Evolutionary conservation across 2,329 filamentous ascomycete genomes (phyloP), one percentile per base, ranked within the genome.

Genomic region (Trichoderma semiorbis): DNA sequence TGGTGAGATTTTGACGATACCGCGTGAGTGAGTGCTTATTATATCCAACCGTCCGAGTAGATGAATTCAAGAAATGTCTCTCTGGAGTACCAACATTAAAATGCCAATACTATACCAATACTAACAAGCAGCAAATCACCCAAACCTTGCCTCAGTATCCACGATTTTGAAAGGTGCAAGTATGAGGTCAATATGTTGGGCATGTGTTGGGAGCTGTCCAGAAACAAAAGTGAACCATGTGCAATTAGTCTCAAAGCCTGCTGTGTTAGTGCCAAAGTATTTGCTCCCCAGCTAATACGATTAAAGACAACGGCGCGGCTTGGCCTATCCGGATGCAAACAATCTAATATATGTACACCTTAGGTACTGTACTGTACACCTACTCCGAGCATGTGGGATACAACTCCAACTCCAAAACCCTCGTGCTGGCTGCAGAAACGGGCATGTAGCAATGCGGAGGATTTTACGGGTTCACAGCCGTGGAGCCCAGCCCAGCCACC

Each of bases 381-480:
- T 50, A 21, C 47, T 24, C 21, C 11, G 21, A 24, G 21, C 47
- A 24, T 53, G 47, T 53, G 47, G 21, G 11, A 53, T 53, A 12
- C 43, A 5, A 5, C 43, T 50, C 43, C 43, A 24, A 14, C 34
- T 36, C 34, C 34, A 16, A 36, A 36, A 53, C 21, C 47, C 47
- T 53, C 47, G 18, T 47, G 43, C 43, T 21, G n/a, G 18, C 39
- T 30, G 62, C 39, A 32, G 39, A 24, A 63, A 39, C 21, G 32
- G 30, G 24, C 21, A 28, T 47, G 26, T 47, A 36, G 61, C 61
- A 39, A 26, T 39, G 66, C 66, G 55, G 66, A 69, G 66, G 55
- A 26, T 69, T 69, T 61, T 47, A 69, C 66, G 66, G 66, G 66
- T 69, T 55, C 55, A 50, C 53, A 50, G 14, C 32, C 32, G 43